Evolutionary conservation across 495 filamentous ascomycete genomes (phyloP).

Genomic region (Halenospora varia): DNA sequence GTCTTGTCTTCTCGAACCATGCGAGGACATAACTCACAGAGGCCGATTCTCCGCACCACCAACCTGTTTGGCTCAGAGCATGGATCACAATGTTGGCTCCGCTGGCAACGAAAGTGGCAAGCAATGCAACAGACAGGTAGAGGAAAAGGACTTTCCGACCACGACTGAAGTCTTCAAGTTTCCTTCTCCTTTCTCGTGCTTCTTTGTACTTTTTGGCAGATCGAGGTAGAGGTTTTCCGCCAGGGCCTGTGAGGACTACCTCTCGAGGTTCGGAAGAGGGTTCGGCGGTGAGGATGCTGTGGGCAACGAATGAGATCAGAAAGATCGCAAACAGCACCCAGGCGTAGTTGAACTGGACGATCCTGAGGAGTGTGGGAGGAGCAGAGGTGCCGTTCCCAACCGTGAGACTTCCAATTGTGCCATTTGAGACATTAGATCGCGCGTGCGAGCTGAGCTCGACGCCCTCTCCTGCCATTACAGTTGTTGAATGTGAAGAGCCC

Average conservation of each 20-base stretch:
- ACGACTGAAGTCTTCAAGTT: conserved; percentile 30
- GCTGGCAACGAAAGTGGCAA: conserved; percentile 72
- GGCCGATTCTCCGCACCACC: conserved; percentile 87
- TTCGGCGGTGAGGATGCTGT: conserved; percentile 53
- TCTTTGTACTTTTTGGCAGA: conserved; percentile 45
- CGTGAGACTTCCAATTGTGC: no score
- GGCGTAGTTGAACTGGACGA: conserved; percentile 56
- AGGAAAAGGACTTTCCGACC: conserved; percentile 57
- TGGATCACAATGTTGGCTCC: conserved; percentile 71
- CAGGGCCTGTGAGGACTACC: conserved; percentile 55
- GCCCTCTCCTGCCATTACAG: conserved; percentile 21
- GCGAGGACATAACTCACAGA: conserved; percentile 58
- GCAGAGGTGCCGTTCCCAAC: conserved; percentile 6
- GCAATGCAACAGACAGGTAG: conserved; percentile 61
- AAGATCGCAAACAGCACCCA: conserved; percentile 67
- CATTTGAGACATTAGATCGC: no score
- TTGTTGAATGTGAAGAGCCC: conserved; percentile 5
- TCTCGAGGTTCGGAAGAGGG: conserved; percentile 31
- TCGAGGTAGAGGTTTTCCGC: conserved; percentile 74
- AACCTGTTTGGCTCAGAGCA: conserved; percentile 62
- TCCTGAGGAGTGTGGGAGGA: conserved; percentile 2
- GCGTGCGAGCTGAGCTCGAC: conserved; percentile 18
- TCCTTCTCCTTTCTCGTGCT: conserved; percentile 33
- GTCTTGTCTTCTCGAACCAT: background rate
- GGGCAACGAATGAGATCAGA: conserved; percentile 56